Percentiles rank a stretch among this genome's conserved stretches.
These are phyloP conservation scores for Ogataea paraovalis DNA, from an alignment of 805 yeast genomes.

Conservation along the genomic window DNA sequence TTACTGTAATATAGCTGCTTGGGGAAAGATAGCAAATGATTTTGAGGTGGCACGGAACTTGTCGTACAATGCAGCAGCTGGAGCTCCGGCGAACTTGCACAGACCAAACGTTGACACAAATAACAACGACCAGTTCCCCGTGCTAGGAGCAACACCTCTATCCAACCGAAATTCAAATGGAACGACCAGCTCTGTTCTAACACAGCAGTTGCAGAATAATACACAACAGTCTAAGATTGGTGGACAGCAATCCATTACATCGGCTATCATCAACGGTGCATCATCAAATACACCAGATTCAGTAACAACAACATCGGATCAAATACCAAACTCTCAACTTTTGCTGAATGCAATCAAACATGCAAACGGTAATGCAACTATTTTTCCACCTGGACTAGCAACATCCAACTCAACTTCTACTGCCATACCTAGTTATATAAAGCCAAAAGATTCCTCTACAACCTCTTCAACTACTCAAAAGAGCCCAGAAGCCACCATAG, in stretches of 20 bases:
- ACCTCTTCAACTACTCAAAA: background rate
- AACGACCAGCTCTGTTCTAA: slow-evolving; percentile 1
- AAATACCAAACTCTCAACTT: slow-evolving; percentile 22
- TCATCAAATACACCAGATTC: slow-evolving; percentile 4
- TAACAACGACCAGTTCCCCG: slow-evolving; percentile 26
- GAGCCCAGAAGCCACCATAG: background rate
- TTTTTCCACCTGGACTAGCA: slow-evolving; percentile 12
- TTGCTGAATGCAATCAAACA: slow-evolving; percentile 25
- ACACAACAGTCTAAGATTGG: slow-evolving; percentile 1
- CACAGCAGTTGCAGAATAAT: slow-evolving; percentile 8
- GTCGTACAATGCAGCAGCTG: slow-evolving; percentile 12
- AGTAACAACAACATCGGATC: slow-evolving; percentile 4
- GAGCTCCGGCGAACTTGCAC: slow-evolving; percentile 6
- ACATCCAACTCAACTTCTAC: slow-evolving; percentile 1
- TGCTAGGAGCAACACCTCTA: slow-evolving; percentile 17
- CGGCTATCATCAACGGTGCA: slow-evolving; percentile 1
- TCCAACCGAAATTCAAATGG: background rate
- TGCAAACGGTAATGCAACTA: slow-evolving; percentile 8
- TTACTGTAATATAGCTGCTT: slow-evolving; percentile 23
- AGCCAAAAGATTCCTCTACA: background rate
- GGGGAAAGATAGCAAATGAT: slow-evolving; percentile 18
- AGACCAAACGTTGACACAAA: slow-evolving; percentile 5
- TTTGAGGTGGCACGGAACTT: slow-evolving; percentile 11
- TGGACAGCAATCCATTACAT: slow-evolving; percentile 10
- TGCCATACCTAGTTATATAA: background rate